Base-by-base conservation (phyloP, 2,329 filamentous ascomycete genomes). In the Colletotrichum siamense region DNA sequence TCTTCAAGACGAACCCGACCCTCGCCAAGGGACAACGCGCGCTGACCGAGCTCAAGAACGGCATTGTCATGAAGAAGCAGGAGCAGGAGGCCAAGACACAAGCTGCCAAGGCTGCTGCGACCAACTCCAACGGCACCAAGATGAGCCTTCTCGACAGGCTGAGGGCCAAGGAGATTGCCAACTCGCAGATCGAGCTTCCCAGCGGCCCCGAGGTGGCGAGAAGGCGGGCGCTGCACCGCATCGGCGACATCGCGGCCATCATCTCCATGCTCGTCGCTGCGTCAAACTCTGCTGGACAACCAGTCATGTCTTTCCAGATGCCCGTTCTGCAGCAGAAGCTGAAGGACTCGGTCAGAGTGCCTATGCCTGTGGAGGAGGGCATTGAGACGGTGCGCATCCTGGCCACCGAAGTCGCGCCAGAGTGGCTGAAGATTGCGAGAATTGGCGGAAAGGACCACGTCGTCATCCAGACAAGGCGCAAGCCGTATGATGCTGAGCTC, bases 121-220 rank as follows among this genome's bases (percentile, higher is more conserved):
- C 82, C 81, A 89, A 88, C 76, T 77, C 86, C 2, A 87, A 88
- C 66, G 88, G 86, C 59, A 83, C 84, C 62, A 88, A 92, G 85
- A 92, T 94, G 86, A 92, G 91, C 69, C 91, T 98, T 28, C 88
- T 97, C 73, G 94, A 96, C 83, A 93, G 94, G 65, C 91, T 98
- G 78, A 93, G 94, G 78, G 88, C 90, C 71, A 96, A 96, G 86
- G 91, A 94, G 79, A 84, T 89, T 79, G 87, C 90, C 82, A 82
- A 90, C 82, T 81, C 86, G 77, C 82, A 88, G 79, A 77, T 89
- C 79, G 77, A 83, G 81, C 79, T 85, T 75, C 73, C 87, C 74
- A 79, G 83, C 1, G 89, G 89, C 0, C 87, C 89, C 0, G 89
- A 92, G 79, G 85, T 94, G 5, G 86, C 90, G 77, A 92, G 93